A percentile compares a stretch with the other conserved stretches of the same genome.
phyloP scores from a whole-genome alignment of 2,329 filamentous ascomycete genomes.

The Colletotrichum spinosum region DNA sequence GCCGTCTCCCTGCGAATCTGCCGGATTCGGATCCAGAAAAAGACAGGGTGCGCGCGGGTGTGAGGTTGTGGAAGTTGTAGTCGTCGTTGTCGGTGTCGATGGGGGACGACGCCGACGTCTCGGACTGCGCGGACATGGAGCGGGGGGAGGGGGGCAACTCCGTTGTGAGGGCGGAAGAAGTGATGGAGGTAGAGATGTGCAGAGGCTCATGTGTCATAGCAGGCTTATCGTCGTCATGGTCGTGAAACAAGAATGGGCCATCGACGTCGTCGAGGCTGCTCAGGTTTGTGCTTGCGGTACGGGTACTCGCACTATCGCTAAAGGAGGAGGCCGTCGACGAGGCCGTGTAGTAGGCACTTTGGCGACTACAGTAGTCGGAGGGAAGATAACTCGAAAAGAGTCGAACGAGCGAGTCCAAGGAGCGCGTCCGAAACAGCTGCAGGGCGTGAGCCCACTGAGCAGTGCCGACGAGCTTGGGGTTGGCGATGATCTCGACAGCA shows the following conservation, averaged over 20 bases:
- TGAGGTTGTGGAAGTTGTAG: conserved; percentile 47
- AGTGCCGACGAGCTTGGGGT: conserved; percentile 68
- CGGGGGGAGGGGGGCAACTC: conserved; percentile 59
- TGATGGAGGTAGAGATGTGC: conserved; percentile 44
- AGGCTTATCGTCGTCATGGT: conserved; percentile 49
- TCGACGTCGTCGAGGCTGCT: conserved; percentile 52
- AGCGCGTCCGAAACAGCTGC: conserved; percentile 69
- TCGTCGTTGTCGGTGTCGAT: conserved; percentile 48
- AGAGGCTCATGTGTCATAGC: conserved; percentile 60
- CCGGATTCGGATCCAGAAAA: conserved; percentile 64
- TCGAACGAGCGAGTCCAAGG: conserved; percentile 69
- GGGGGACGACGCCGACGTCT: conserved; percentile 54
- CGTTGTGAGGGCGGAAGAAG: conserved; percentile 42
- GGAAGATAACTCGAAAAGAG: conserved; percentile 71
- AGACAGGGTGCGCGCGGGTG: conserved; percentile 61
- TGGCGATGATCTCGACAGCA: conserved; percentile 71
- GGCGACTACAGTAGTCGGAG: conserved; percentile 55
- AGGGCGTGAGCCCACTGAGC: conserved; percentile 69
- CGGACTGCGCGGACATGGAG: conserved; percentile 62
- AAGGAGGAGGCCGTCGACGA: conserved; percentile 51
- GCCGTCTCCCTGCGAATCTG: conserved; percentile 45
- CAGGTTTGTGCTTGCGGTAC: conserved; percentile 51
- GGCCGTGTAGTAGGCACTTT: conserved; percentile 48
- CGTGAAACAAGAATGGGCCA: conserved; percentile 54
- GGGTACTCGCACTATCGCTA: conserved; percentile 52